Evolutionary conservation across 257 asterid genomes (phyloP).

Genomic region (Knoxia roxburghii): DNA sequence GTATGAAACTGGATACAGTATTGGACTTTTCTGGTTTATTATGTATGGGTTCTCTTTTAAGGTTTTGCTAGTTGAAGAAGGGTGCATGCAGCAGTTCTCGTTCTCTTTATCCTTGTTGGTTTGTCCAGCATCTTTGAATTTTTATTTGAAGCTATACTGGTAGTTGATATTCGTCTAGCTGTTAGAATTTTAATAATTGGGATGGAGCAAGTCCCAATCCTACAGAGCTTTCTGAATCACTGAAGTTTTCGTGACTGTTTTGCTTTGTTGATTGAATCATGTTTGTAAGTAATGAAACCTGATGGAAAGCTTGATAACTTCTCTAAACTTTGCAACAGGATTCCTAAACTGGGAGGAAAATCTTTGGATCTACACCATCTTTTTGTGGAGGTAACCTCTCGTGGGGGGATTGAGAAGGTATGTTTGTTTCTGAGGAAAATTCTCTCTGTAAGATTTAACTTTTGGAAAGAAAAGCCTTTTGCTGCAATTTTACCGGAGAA

Average conservation of each 20-base stretch:
- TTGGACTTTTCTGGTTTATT: too few species aligned
- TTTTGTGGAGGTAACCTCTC: conserved; percentile 82
- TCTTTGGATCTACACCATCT: conserved; percentile 74
- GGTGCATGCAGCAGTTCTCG: too few species aligned
- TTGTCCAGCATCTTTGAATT: not conserved
- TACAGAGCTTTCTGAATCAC: not conserved
- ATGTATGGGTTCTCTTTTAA: too few species aligned
- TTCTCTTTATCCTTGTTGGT: too few species aligned
- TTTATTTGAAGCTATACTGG: not conserved
- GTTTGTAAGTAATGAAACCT: not conserved
- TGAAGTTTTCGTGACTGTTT: too few species aligned
- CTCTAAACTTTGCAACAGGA: too few species aligned
- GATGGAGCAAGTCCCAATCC: not conserved
- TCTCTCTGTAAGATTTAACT: not conserved
- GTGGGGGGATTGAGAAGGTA: conserved; percentile 95
- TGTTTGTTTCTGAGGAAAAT: conserved; percentile 10
- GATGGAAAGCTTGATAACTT: not conserved
- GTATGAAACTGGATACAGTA: too few species aligned
- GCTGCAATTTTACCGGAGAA: not conserved
- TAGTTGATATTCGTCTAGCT: not conserved
- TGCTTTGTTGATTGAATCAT: not conserved
- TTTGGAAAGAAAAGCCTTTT: not conserved
- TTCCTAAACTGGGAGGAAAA: conserved; percentile 76
- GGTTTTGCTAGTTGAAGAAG: too few species aligned
- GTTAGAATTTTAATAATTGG: not conserved